Conservation (phyloP, 495 filamentous ascomycete species). For the Tuber brumale region DNA sequence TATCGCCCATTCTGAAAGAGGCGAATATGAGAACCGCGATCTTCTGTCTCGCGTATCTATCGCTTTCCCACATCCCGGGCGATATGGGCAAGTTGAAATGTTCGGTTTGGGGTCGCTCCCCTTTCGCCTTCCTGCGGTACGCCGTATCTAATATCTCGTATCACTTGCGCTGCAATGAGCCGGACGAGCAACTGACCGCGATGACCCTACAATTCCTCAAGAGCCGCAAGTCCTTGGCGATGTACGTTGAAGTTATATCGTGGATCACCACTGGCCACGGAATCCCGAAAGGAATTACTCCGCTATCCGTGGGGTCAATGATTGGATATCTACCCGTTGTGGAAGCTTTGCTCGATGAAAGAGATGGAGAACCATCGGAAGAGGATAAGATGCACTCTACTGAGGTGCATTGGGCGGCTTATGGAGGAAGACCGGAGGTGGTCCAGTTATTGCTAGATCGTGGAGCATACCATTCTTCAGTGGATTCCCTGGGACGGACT, state of each 20-base stretch:
- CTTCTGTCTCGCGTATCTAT: not conserved
- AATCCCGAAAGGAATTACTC: not conserved
- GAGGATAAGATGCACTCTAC: not conserved
- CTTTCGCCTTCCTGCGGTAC: not conserved
- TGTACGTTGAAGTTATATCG: not conserved
- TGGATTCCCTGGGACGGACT: slow-evolving; percentile 41
- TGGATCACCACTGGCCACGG: not conserved
- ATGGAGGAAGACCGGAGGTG: slow-evolving; percentile 1
- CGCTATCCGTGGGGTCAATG: not conserved
- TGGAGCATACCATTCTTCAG: slow-evolving; percentile 43
- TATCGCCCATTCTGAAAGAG: not conserved
- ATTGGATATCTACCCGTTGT: not conserved
- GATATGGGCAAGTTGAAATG: not conserved
- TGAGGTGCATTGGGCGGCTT: slow-evolving; percentile 17
- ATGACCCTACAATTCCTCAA: not conserved
- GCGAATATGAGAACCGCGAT: not conserved
- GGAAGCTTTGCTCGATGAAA: not conserved
- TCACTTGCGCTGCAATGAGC: not conserved
- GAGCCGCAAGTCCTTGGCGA: not conserved
- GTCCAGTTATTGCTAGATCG: slow-evolving; percentile 40
- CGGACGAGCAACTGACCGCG: not conserved
- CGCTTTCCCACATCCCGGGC: not conserved
- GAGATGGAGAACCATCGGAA: not conserved
- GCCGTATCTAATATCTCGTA: not conserved
- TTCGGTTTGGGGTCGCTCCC: not conserved